Evolutionary conservation across 495 filamentous ascomycete species (phyloP), one percentile per base, ranked within the genome.

Genomic region (Lepidopterella palustris): DNA sequence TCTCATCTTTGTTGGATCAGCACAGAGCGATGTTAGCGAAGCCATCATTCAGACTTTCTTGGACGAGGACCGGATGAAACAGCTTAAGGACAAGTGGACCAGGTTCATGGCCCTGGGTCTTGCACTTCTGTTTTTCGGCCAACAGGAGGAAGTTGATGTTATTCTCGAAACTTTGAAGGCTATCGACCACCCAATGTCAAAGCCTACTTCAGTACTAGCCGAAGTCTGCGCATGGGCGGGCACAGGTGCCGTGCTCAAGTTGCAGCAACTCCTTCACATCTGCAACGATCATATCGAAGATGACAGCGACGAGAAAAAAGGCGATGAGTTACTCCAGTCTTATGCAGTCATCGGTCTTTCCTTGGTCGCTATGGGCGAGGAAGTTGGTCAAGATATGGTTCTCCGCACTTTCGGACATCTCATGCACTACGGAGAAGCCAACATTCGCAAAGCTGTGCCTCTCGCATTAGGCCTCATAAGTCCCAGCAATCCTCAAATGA

Each of bases 401-500:
- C 80, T 99, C 24, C 85, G 93, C 42, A 92, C 96, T 66, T 97
- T 99, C 68, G 93, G 92, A 52, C 93, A 99, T 71, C 79, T 99
- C 32, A 99, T 99, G 93, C 93, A 99, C 76, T 99, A 99, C 67
- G 92, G 95, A 51, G 93, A 96, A 65, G 80, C 90, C 69, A 96
- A 97, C 71, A 99, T 99, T 66, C 88, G 93, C 26, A 90, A 89
- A 66, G 92, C 90, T 26, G 95, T 99, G 21, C 93, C 93, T 21
- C 79, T 99, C n/a, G 93, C 93, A 20, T 95, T 99, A 91, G 93
- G 89, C 66, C 80, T 99, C 53, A 83, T 99, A 68, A 93, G 88
- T 75, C 91, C 93, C 25, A 95, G 90, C 77, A 99, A 97, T 76
- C 93, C 93, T 6, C 95, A 97, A 71, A 99, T 99, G 92, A 99